Evolutionary conservation across 352 stramenopile species (phyloP).

Genomic region (Elongisporangium anandrum): DNA sequence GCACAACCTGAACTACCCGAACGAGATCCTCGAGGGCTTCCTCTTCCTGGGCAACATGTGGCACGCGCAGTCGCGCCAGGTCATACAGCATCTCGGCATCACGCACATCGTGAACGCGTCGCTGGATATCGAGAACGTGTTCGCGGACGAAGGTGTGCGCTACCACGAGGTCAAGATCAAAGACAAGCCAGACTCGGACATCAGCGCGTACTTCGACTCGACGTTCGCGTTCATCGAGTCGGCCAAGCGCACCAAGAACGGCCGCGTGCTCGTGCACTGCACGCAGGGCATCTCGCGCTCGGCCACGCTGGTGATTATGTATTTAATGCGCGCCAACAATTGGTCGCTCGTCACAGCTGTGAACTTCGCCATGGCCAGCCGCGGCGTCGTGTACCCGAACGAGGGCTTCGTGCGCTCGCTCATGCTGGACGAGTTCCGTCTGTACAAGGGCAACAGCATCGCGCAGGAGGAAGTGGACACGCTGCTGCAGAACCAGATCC

Average conservation of each 20-base stretch:
- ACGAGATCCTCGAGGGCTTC: slow-evolving; percentile 85
- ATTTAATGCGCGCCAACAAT: slow-evolving; percentile 79
- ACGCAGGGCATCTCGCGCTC: slow-evolving; percentile 84
- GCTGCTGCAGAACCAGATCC: slow-evolving; percentile 68
- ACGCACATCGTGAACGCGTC: slow-evolving; percentile 85
- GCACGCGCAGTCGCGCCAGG: slow-evolving; percentile 75
- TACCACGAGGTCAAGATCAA: slow-evolving; percentile 84
- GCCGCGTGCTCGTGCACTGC: slow-evolving; percentile 78
- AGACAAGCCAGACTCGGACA: slow-evolving; percentile 67
- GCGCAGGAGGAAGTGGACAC: slow-evolving; percentile 62
- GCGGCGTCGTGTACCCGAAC: slow-evolving; percentile 81
- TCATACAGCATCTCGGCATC: slow-evolving; percentile 75
- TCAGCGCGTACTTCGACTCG: slow-evolving; percentile 60
- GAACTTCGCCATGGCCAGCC: slow-evolving; percentile 74
- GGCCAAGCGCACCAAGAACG: slow-evolving; percentile 70
- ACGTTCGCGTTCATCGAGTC: slow-evolving; percentile 77
- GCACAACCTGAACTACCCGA: slow-evolving; percentile 86
- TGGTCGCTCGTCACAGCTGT: slow-evolving; percentile 82
- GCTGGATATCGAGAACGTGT: slow-evolving; percentile 73
- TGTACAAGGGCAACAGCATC: slow-evolving; percentile 80
- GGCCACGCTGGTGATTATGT: slow-evolving; percentile 82
- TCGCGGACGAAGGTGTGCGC: slow-evolving; percentile 54
- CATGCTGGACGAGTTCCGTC: slow-evolving; percentile 69
- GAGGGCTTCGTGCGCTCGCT: slow-evolving; percentile 72
- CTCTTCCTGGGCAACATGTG: slow-evolving; percentile 88